Conservation (phyloP, 306 rosid genomes). For the Fragaria vesca region DNA sequence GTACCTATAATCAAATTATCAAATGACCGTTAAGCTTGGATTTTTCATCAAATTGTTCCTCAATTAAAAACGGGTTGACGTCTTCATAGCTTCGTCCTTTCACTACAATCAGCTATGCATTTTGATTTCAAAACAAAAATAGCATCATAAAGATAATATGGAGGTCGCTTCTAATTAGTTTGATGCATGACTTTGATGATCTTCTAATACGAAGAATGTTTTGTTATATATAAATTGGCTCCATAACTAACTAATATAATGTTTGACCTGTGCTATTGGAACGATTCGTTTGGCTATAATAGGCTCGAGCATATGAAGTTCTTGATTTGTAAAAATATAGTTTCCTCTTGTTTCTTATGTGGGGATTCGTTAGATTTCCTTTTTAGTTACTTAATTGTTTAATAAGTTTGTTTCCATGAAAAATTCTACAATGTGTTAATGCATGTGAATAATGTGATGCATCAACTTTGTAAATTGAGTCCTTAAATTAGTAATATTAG, state of each 20-base stretch:
- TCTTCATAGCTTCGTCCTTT: background rate
- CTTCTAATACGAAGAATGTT: background rate
- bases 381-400: background rate
- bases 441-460: no score
- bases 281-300: slow-evolving; percentile 20
- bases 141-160: background rate
- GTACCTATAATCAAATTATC: no score
- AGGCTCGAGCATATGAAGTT: background rate
- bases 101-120: no score
- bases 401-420: background rate
- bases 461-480: no score
- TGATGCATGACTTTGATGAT: no score
- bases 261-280: slow-evolving; percentile 14
- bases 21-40: background rate
- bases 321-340: background rate
- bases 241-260: background rate
- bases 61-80: slow-evolving; percentile 1
- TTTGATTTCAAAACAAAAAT: background rate
- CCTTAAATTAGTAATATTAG: no score
- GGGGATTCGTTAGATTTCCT: background rate
- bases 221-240: background rate
- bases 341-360: background rate
- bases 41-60: background rate
- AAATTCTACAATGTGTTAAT: no score
- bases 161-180: background rate